A percentile compares a stretch with the other conserved stretches of the same genome.
These are phyloP conservation scores for Grigorovia jiainica DNA, from an alignment of 805 yeast genomes.

Conservation along the genomic window DNA sequence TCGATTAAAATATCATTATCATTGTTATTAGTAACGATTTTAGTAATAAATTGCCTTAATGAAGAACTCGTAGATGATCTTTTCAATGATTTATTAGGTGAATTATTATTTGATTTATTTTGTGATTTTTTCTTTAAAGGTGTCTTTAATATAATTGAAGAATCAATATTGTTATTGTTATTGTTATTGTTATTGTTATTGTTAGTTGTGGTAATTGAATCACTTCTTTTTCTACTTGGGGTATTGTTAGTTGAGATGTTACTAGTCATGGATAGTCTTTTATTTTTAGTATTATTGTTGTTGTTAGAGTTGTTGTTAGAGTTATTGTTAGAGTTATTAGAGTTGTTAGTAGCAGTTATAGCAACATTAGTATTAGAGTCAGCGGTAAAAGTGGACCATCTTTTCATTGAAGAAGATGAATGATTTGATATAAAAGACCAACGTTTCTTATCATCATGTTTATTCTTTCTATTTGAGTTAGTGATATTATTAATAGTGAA, in stretches of 20 bases:
- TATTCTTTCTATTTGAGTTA: not conserved
- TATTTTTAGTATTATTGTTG: not conserved
- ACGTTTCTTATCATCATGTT: slow-evolving; percentile 17
- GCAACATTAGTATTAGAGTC: slow-evolving; percentile 5
- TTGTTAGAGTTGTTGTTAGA: not conserved
- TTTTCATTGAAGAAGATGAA: slow-evolving; percentile 22
- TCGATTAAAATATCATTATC: slow-evolving; percentile 4
- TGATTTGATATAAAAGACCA: slow-evolving; percentile 25
- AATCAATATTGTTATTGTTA: not conserved
- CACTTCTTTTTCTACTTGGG: no score
- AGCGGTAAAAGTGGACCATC: slow-evolving; percentile 23
- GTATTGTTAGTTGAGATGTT: not conserved
- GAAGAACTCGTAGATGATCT: slow-evolving; percentile 28
- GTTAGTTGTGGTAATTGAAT: not conserved
- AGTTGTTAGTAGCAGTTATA: slow-evolving; percentile 1
- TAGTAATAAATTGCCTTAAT: slow-evolving; percentile 23
- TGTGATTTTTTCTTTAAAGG: not conserved
- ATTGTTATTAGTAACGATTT: slow-evolving; percentile 11
- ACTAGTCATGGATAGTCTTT: not conserved
- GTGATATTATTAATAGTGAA: not conserved
- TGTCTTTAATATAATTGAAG: not conserved
- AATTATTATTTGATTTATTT: not conserved
- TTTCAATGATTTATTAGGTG: slow-evolving; percentile 7
- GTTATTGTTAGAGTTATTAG: slow-evolving; percentile 1
- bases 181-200: slow-evolving; percentile 1